Base-by-base conservation (phyloP, 148 eudicot species). In the Chenopodium formosanum region DNA sequence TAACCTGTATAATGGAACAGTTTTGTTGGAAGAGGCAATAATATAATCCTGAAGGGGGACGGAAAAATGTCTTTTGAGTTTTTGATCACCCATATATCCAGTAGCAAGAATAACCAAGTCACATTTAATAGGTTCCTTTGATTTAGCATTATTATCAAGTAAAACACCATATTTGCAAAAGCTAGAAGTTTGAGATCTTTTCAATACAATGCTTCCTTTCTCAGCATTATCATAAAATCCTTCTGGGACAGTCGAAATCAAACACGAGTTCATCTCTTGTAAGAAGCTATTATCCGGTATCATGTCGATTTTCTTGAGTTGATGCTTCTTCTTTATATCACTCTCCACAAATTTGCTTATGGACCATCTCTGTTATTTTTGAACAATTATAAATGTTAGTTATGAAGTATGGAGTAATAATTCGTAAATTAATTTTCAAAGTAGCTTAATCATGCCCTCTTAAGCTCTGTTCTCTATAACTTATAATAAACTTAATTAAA, bases 41-140 rank as follows among this genome's bases (percentile, higher is more conserved):
- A 90, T 82, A 34, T 19, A 47, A 6, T 87, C 83, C 22, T 79
- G 83, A 73, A 88, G 8, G 85, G 70, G 10, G 91, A 90, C 48
- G 22, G 66, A 64, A 91, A 91, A 14, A 89, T 82, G 71, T 85
- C 67, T 56, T 56, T 81, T 85, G 17, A 93, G 88, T 80, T 90
- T 91, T 4, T 85, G 85, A 58, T 77, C 83, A 44, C 92, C 92
- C 31, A 79, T 88, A 82, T 86, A 91, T 0, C 98, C 93, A 23
- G 98, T 92, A 25, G 93, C 94, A 50, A 92, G 81, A 73, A 94
- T 85, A 72, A 94, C 88, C 64, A 94, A 12, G 58, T 94, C 94
- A 13, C 89, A 76, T 79, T 92, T 46, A 17, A 88, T 19, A 20
- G 76, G 64, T 65, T 82, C 60, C 20, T 63, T 77, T 60, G 70